Evolutionary conservation across 345 rosid genomes (phyloP).

Genomic region (Atalantia buxifolia): DNA sequence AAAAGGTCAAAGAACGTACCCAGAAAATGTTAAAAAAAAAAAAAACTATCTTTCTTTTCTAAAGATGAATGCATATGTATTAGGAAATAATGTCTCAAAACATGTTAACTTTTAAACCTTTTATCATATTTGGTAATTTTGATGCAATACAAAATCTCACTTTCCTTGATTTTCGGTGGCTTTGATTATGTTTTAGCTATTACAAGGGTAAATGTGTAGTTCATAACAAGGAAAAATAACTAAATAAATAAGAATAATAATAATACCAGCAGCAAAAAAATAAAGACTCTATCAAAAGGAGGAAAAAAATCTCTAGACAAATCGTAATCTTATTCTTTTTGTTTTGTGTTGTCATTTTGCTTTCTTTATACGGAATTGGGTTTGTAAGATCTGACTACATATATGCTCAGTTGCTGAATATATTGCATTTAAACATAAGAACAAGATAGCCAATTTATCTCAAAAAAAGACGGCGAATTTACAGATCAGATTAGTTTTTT

Average conservation of each 20-base stretch:
- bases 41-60: background rate
- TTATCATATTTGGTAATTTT: background rate
- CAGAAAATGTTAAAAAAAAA: too few species aligned
- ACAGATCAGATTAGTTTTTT: background rate
- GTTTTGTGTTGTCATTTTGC: background rate
- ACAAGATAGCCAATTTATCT: too few species aligned
- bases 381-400: background rate
- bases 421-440: too few species aligned
- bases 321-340: background rate
- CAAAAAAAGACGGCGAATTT: background rate
- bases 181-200: background rate
- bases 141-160: background rate
- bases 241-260: background rate
- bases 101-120: background rate
- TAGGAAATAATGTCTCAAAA: background rate
- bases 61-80: background rate
- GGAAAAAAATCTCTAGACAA: background rate
- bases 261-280: background rate
- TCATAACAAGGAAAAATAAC: background rate
- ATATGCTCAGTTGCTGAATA: too few species aligned
- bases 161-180: background rate
- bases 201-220: background rate
- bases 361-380: background rate
- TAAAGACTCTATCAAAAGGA: background rate
- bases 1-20: too few species aligned